A percentile compares a stretch with the other conserved stretches of the same genome.
Conservation (phyloP, 805 yeast species). For the Pichia heedii region DNA sequence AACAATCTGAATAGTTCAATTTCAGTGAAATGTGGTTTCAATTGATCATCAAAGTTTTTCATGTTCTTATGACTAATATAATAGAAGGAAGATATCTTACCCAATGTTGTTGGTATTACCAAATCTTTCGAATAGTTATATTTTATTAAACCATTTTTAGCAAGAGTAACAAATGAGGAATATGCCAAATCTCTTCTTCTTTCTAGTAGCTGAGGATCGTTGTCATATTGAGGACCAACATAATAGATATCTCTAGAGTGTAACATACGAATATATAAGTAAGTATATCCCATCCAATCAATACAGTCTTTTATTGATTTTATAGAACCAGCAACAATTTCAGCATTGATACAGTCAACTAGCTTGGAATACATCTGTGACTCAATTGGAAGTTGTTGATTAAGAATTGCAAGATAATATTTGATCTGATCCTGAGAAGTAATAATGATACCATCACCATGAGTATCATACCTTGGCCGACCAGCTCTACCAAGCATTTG, state of each 20-base stretch:
- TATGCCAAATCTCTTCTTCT: slow-evolving; percentile 64
- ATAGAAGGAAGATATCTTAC: slow-evolving; percentile 77
- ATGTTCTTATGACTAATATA: slow-evolving; percentile 74
- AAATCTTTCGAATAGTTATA: slow-evolving; percentile 45
- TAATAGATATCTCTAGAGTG: slow-evolving; percentile 65
- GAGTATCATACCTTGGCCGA: slow-evolving; percentile 84
- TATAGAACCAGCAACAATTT: slow-evolving; percentile 66
- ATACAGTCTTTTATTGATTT: slow-evolving; percentile 55
- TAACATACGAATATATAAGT: slow-evolving; percentile 70
- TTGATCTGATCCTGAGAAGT: slow-evolving; percentile 81
- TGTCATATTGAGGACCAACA: slow-evolving; percentile 56
- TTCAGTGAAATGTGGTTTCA: slow-evolving; percentile 57
- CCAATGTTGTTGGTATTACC: slow-evolving; percentile 58
- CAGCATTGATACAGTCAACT: slow-evolving; percentile 79
- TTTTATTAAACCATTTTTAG: slow-evolving; percentile 45
- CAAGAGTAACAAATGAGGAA: slow-evolving; percentile 59
- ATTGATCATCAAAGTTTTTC: slow-evolving; percentile 48
- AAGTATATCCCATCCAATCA: slow-evolving; percentile 73
- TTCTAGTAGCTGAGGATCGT: slow-evolving; percentile 38
- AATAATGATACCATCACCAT: slow-evolving; percentile 90
- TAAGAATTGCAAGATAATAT: slow-evolving; percentile 81
- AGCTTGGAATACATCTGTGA: slow-evolving; percentile 68
- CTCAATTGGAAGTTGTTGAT: slow-evolving; percentile 88
- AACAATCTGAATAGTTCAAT: slow-evolving; percentile 74
- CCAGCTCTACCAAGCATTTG: slow-evolving; percentile 99